These are phyloP conservation scores for Cordyceps sp. DNA, from an alignment of 2,329 filamentous ascomycete species.

Conservation along the genomic window DNA sequence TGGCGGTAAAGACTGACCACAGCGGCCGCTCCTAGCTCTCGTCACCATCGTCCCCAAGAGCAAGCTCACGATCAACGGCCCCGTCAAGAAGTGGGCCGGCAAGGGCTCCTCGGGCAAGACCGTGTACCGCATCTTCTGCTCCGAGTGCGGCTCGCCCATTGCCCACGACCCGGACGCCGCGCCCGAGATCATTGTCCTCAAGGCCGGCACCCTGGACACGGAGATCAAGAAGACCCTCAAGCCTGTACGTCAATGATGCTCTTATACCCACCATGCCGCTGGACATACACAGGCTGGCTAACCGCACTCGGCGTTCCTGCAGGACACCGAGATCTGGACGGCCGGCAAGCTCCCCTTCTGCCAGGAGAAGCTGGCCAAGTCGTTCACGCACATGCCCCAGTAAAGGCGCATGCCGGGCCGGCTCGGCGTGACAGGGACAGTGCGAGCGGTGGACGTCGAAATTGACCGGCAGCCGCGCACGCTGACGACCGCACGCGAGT, in stretches of 20 bases:
- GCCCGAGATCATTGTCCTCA: constrained; percentile 47
- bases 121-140: constrained; percentile 54
- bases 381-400: constrained; percentile 47
- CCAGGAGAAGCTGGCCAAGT: constrained; percentile 45
- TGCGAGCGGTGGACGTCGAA: no score
- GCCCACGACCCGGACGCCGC: constrained; percentile 55
- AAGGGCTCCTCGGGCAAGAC: constrained; percentile 42
- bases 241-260: constrained; percentile 27
- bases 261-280: not conserved
- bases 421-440: no score
- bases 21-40: constrained; percentile 41
- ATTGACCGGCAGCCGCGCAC: no score
- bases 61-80: constrained; percentile 44
- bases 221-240: constrained; percentile 53
- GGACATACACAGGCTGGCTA: not conserved
- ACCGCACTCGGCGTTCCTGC: not conserved
- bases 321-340: constrained; percentile 56
- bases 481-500: no score
- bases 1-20: no score
- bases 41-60: constrained; percentile 50
- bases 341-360: constrained; percentile 53
- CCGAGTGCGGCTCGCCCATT: constrained; percentile 52
- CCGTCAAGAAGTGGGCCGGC: constrained; percentile 46
- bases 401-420: no score
- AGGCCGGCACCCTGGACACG: constrained; percentile 43